A percentile compares a stretch with the other conserved stretches of the same genome.
Conservation (phyloP, 2,329 filamentous ascomycete genomes). For the Monosporascus sp. region DNA sequence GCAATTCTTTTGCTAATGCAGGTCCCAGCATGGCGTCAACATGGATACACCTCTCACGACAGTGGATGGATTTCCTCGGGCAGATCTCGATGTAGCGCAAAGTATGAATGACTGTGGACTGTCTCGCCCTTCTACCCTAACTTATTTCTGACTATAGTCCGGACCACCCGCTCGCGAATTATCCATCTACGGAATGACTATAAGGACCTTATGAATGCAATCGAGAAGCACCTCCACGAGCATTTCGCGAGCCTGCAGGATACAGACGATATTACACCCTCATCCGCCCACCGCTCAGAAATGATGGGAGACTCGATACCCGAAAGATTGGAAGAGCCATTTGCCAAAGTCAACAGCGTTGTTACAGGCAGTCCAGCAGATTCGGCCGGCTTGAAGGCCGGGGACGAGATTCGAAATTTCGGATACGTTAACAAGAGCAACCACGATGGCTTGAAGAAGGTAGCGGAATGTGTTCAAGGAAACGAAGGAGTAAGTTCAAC, state of each 20-base stretch:
- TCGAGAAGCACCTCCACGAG: slow-evolving; percentile 83
- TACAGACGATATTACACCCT: slow-evolving; percentile 34
- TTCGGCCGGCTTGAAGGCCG: slow-evolving; percentile 70
- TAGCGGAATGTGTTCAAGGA: slow-evolving; percentile 83
- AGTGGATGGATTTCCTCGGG: slow-evolving; percentile 83
- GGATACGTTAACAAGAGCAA: slow-evolving; percentile 79
- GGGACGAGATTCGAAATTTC: slow-evolving; percentile 80
- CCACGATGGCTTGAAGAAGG: slow-evolving; percentile 77
- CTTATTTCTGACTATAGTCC: slow-evolving; percentile 51
- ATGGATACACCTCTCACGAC: slow-evolving; percentile 89
- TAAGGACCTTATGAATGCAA: slow-evolving; percentile 75
- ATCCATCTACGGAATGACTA: slow-evolving; percentile 90
- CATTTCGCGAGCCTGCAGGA: slow-evolving; percentile 73
- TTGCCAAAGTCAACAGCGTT: slow-evolving; percentile 87
- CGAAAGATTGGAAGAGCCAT: slow-evolving; percentile 46
- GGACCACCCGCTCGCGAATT: slow-evolving; percentile 86
- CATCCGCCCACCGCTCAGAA: slow-evolving; percentile 15
- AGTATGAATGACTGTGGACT: slow-evolving; percentile 49
- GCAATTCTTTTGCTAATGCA: slow-evolving; percentile 10
- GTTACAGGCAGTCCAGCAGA: slow-evolving; percentile 74
- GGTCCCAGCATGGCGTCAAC: slow-evolving; percentile 72
- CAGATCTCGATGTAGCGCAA: slow-evolving; percentile 91
- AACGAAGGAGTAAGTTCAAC: slow-evolving; percentile 73
- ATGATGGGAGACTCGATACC: slow-evolving; percentile 29
- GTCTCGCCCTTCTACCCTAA: not conserved